Percentiles rank a stretch among this genome's conserved stretches.
phyloP scores from a whole-genome alignment of 2,329 filamentous ascomycete species.

The Aspergillus tanneri region DNA sequence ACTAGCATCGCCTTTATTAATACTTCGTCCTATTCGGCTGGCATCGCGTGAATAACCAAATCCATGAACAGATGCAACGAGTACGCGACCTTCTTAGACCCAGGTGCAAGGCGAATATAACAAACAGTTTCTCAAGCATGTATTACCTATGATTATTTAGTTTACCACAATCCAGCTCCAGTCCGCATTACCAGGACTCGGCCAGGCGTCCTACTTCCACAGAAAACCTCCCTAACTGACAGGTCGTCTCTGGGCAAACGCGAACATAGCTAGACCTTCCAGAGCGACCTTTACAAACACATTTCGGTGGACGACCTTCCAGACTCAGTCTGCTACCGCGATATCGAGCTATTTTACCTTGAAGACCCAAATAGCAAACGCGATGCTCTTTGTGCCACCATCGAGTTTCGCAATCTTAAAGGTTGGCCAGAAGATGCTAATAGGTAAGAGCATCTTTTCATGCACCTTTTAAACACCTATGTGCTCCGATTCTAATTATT shows the following conservation, averaged over 20 bases:
- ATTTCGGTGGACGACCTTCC: slow-evolving; percentile 21
- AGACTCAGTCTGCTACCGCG: slow-evolving; percentile 23
- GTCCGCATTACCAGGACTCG: slow-evolving; percentile 27
- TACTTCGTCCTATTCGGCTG: slow-evolving; percentile 26
- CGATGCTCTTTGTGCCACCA: slow-evolving; percentile 27
- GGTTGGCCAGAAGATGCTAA: slow-evolving; percentile 26
- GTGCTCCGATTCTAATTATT: slow-evolving; percentile 11
- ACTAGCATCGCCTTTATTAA: slow-evolving; percentile 24
- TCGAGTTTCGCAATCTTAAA: slow-evolving; percentile 31
- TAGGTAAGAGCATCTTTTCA: slow-evolving; percentile 22
- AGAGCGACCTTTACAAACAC: slow-evolving; percentile 26
- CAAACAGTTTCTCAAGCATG: slow-evolving; percentile 26
- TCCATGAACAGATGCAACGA: slow-evolving; percentile 24
- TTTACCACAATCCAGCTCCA: slow-evolving; percentile 23
- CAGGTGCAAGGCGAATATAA: slow-evolving; percentile 4
- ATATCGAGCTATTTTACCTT: slow-evolving; percentile 29
- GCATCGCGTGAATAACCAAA: slow-evolving; percentile 19
- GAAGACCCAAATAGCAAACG: slow-evolving; percentile 21
- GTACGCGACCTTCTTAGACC: slow-evolving; percentile 16
- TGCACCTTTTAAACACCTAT: no score
- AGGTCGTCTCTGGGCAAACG: slow-evolving; percentile 16
- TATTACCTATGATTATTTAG: slow-evolving; percentile 24
- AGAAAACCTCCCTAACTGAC: slow-evolving; percentile 15
- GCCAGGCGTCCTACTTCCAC: slow-evolving; percentile 23
- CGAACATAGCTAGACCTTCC: slow-evolving; percentile 14